Percentiles rank a stretch among this genome's conserved stretches.
Conservation (phyloP, 73 alveolate genomes). For the Tetrahymena borealis region DNA sequence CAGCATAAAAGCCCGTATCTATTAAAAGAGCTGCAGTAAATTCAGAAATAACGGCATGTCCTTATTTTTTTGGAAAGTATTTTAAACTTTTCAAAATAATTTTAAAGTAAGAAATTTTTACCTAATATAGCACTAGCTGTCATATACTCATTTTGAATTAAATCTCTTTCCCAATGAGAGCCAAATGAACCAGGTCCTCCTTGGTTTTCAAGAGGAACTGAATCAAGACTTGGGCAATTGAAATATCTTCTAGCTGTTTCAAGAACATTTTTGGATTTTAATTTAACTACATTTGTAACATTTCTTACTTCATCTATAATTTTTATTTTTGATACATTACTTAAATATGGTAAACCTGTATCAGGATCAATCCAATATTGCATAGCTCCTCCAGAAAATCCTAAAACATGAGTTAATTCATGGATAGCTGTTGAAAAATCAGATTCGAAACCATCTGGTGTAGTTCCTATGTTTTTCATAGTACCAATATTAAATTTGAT, state of each 20-base stretch:
- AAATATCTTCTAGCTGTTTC: not conserved
- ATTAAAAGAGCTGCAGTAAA: not conserved
- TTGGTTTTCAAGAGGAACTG: not conserved
- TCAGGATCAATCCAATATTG: not conserved
- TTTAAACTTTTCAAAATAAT: no score
- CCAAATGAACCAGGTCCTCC: not conserved
- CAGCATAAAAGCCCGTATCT: not conserved
- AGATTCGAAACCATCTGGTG: not conserved
- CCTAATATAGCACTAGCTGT: not conserved
- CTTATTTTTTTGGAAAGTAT: no score
- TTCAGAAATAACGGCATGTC: not conserved
- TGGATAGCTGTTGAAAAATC: not conserved
- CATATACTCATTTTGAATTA: not conserved
- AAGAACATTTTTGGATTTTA: not conserved
- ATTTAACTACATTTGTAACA: not conserved
- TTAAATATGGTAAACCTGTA: not conserved
- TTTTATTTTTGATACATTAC: not conserved
- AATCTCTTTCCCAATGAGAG: not conserved
- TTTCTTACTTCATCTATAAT: not conserved
- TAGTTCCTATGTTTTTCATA: not conserved
- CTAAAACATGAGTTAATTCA: not conserved
- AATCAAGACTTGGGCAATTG: not conserved
- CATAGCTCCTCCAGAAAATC: not conserved
- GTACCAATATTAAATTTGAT: not conserved
- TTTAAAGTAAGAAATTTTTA: not conserved